These are phyloP conservation scores for Cucurbita argyrosperma DNA, from an alignment of 306 rosid species.

Conservation along the genomic window DNA sequence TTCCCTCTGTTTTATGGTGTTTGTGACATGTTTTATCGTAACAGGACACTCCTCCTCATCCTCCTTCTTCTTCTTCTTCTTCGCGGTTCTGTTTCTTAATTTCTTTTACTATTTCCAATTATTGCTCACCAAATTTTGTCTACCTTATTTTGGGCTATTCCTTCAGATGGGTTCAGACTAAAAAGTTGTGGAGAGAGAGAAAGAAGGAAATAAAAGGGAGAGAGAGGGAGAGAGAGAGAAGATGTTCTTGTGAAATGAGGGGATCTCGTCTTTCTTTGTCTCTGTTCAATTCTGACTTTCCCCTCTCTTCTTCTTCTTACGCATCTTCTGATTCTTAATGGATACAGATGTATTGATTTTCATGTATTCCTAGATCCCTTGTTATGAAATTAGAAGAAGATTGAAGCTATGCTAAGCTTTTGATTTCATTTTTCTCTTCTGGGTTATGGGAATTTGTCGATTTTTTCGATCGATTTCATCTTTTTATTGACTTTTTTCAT, in stretches of 20 bases:
- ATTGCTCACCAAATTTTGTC: not conserved
- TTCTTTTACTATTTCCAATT: conserved; percentile 7
- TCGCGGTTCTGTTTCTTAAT: not conserved
- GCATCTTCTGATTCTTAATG: not conserved
- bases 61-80: not conserved
- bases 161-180: not conserved
- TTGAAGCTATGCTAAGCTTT: not conserved
- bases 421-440: not conserved
- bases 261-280: not conserved
- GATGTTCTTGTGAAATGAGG: conserved; percentile 1
- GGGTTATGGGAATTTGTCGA: not conserved
- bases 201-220: not conserved
- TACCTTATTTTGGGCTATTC: conserved; percentile 1
- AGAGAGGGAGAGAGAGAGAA: no score
- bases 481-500: not conserved
- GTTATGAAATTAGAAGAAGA: no score
- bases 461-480: not conserved
- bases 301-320: not conserved
- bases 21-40: not conserved
- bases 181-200: not conserved
- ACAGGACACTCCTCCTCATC: not conserved
- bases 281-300: not conserved
- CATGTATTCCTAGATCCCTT: not conserved
- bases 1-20: not conserved
- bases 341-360: not conserved